phyloP scores from a whole-genome alignment of 129 eudicot species.

The Tanacetum coccineum region DNA sequence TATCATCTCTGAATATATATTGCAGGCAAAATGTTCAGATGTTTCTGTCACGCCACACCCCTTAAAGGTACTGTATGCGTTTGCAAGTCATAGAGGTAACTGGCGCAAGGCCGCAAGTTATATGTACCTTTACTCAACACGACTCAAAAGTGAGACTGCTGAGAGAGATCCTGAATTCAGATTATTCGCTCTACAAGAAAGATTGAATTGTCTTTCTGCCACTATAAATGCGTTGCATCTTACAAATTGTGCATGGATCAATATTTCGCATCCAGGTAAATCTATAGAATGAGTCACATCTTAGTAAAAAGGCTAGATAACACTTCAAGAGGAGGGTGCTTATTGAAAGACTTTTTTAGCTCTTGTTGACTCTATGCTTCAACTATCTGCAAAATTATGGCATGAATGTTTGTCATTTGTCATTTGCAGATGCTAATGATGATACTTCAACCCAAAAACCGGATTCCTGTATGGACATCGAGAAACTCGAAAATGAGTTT shows the following conservation, averaged over 20 bases:
- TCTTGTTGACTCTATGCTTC: background rate
- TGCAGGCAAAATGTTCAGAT: conserved; percentile 90
- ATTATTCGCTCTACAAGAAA: conserved; percentile 72
- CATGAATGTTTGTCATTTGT: background rate
- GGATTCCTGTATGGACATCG: conserved; percentile 51
- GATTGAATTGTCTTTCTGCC: conserved; percentile 77
- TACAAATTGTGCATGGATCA: conserved; percentile 89
- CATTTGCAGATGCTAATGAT: conserved; percentile 45
- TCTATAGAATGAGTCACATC: conserved; percentile 43
- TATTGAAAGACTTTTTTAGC: conserved; percentile 1
- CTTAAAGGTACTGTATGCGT: conserved; percentile 72
- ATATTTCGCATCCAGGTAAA: conserved; percentile 38
- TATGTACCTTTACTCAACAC: conserved; percentile 63
- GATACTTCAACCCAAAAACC: conserved; percentile 37
- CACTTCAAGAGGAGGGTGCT: conserved; percentile 54
- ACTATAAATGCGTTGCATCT: conserved; percentile 93
- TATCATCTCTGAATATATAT: background rate
- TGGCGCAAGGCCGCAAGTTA: conserved; percentile 91
- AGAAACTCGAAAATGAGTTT: conserved; percentile 84
- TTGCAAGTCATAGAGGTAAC: conserved; percentile 84
- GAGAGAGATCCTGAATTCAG: conserved; percentile 49
- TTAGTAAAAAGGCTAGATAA: conserved; percentile 72
- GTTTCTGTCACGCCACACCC: conserved; percentile 68
- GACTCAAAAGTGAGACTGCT: conserved; percentile 57
- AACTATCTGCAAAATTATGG: background rate